Conservation (phyloP, 495 filamentous ascomycete species). For the Pyrenopolyporus hunteri region DNA sequence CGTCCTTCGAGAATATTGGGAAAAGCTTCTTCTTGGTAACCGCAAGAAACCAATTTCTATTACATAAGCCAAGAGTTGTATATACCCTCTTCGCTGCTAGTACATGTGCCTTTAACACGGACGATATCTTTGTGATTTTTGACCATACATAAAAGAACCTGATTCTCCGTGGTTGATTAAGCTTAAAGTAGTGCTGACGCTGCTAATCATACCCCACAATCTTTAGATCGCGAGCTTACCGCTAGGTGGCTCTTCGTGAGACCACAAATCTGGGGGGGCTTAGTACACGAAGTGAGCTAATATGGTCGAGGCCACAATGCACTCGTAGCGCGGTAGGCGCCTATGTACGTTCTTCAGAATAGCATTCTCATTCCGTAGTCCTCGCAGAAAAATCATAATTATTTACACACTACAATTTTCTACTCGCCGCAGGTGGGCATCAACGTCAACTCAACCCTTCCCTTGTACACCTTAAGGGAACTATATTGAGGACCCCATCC, state of each 20-base stretch:
- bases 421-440: too few species aligned
- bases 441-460: too few species aligned
- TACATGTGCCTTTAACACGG: too few species aligned
- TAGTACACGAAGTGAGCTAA: not conserved
- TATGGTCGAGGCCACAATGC: too few species aligned
- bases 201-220: not conserved
- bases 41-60: not conserved
- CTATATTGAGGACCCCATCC: not conserved
- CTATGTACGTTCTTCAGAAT: too few species aligned
- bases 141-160: too few species aligned
- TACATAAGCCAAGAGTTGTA: not conserved
- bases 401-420: too few species aligned
- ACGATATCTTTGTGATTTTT: too few species aligned
- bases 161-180: not conserved
- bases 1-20: not conserved
- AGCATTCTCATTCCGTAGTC: too few species aligned
- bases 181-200: slow-evolving; percentile 4
- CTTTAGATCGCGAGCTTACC: not conserved
- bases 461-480: too few species aligned
- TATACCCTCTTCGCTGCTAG: not conserved
- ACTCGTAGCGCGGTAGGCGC: too few species aligned
- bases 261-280: not conserved
- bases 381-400: too few species aligned
- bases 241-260: not conserved
- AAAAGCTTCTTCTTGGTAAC: not conserved